Evolutionary conservation across 305 asterid species (phyloP), one percentile per base, ranked within the genome.

Genomic region (Fraxinus paxiana): DNA sequence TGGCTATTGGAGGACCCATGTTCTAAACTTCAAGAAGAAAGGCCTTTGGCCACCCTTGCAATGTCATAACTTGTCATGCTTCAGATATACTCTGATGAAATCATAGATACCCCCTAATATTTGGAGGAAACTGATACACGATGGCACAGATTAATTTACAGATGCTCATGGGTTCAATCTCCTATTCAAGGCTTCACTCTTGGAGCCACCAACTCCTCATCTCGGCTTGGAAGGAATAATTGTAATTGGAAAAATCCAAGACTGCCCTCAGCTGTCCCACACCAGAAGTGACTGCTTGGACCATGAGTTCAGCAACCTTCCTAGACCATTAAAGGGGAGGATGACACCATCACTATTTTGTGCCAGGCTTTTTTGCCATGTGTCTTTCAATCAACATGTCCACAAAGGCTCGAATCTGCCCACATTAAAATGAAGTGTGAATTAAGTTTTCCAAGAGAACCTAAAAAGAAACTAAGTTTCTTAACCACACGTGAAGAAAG

Each of bases 331-430:
- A 33, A 61, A 17, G 37, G 51, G 74, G 78, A 69, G 37, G 74
- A 28, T 31, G 37, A 69, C 34, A 79, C 59, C 79, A 84, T 77
- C 82, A 74, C 71, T 80, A 87, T 87, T 89, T 92, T 72, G 86
- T 88, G 82, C 86, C 90, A 72, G 91, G 87, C 87, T 91, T 92
- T 85, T 8, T 78, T 80, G 88, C 87, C 93, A 94, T 88, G 86
- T 91, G 95, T 86, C 97, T 91, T 76, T 96, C 99, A 76, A 96
- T 92, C 89, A 96, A 86, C 89, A 59, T 86, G 90, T 96, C 99
- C 87, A 96, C 98, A 20, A 92, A 96, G 61, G 94, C 97, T 79
- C 99, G 94, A 73, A 96, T 96, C 99, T 96, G 96, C 79, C 80
- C 69, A 87, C 24, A 75, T 73, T 28, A 82, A 82, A 56, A 78